Conservation (phyloP, 2,329 filamentous ascomycete species). For the Thermoascus crustaceus region DNA sequence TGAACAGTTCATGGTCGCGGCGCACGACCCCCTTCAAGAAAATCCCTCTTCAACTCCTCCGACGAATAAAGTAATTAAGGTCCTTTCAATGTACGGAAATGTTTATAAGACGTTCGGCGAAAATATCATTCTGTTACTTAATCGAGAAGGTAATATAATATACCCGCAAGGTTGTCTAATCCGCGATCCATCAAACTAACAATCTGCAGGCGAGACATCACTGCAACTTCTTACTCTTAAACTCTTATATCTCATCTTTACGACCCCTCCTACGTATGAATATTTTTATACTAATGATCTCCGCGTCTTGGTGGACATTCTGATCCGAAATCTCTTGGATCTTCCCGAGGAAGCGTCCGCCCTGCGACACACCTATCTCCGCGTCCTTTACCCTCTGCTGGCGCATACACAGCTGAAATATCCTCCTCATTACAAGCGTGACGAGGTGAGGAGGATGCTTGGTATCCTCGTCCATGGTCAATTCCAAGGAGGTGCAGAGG, state of each 20-base stretch:
- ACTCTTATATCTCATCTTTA: constrained; percentile 89
- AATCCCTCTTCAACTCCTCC: constrained; percentile 44
- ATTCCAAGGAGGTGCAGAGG: constrained; percentile 50
- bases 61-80: constrained; percentile 90
- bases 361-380: constrained; percentile 85
- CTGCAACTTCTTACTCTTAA: constrained; percentile 95
- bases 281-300: constrained; percentile 99
- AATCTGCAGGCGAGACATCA: constrained; percentile 68
- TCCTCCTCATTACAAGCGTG: constrained; percentile 82
- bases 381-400: constrained; percentile 82
- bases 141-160: constrained; percentile 60
- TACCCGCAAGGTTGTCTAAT: background rate
- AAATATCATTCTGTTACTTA: constrained; percentile 90
- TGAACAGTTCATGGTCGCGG: constrained; percentile 90
- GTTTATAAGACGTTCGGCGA: constrained; percentile 91
- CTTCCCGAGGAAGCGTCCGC: constrained; percentile 68
- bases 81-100: constrained; percentile 71
- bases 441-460: constrained; percentile 72
- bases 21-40: constrained; percentile 50
- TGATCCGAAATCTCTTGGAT: constrained; percentile 93
- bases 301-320: constrained; percentile 86
- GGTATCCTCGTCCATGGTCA: constrained; percentile 62
- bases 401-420: constrained; percentile 84
- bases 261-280: constrained; percentile 81
- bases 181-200: constrained; percentile 12